Conservation (phyloP, 805 yeast species). For the Kuraishia molischiana region DNA sequence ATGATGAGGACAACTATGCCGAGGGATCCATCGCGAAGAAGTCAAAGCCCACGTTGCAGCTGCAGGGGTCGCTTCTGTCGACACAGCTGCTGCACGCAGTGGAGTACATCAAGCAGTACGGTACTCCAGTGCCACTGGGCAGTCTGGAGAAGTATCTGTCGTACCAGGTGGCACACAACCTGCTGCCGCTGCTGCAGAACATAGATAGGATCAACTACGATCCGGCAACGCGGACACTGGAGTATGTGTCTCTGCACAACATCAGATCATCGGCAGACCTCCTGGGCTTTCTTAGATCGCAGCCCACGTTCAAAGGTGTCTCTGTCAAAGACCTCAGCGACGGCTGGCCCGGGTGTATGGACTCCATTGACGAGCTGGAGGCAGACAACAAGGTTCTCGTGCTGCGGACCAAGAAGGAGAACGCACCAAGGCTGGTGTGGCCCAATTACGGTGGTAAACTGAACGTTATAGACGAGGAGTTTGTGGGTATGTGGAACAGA, state of each 20-base stretch:
- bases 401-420: conserved; percentile 85
- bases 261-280: conserved; percentile 76
- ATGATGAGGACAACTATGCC: neutral
- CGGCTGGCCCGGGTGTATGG: conserved; percentile 91
- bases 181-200: conserved; percentile 63
- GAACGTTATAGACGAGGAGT: conserved; percentile 68
- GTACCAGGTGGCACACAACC: conserved; percentile 46
- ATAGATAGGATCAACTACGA: conserved; percentile 72
- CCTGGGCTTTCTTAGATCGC: conserved; percentile 61
- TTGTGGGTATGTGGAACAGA: conserved; percentile 69
- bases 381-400: conserved; percentile 70
- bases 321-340: conserved; percentile 70
- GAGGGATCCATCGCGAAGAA: neutral
- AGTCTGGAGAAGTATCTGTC: conserved; percentile 62
- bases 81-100: conserved; percentile 88
- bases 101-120: conserved; percentile 70
- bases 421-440: conserved; percentile 90
- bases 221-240: conserved; percentile 52
- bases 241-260: conserved; percentile 83
- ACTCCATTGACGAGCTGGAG: conserved; percentile 72
- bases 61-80: conserved; percentile 51
- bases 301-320: conserved; percentile 80
- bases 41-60: conserved; percentile 3
- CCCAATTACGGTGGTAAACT: conserved; percentile 60
- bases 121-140: conserved; percentile 55